A percentile compares a stretch with the other conserved stretches of the same genome.
These are phyloP conservation scores for Penicillium bovifimosum DNA, from an alignment of 495 filamentous ascomycete species.

Conservation along the genomic window DNA sequence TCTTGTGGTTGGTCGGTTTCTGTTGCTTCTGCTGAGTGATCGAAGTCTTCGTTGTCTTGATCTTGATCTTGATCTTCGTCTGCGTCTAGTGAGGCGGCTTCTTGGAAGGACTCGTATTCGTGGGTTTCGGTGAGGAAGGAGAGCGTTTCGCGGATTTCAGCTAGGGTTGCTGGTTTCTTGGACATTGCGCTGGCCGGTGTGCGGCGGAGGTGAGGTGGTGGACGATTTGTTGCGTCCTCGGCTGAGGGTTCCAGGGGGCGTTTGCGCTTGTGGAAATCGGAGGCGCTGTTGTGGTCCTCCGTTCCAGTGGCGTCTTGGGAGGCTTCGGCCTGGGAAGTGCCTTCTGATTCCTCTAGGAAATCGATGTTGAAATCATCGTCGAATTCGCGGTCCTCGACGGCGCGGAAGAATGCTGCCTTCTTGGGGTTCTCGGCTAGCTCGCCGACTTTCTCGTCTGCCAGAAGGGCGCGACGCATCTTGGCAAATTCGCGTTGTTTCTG, in stretches of 20 bases:
- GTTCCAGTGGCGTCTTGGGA: slow-evolving; percentile 34
- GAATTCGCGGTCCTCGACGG: slow-evolving; percentile 76
- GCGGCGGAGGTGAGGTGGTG: slow-evolving; percentile 59
- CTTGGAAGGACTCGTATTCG: slow-evolving; percentile 49
- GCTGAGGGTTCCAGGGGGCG: slow-evolving; percentile 42
- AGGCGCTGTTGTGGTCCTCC: slow-evolving; percentile 25
- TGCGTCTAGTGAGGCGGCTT: slow-evolving; percentile 36
- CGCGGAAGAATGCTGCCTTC: slow-evolving; percentile 79
- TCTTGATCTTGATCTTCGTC: slow-evolving; percentile 33
- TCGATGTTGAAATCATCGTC: slow-evolving; percentile 77
- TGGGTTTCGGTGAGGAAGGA: slow-evolving; percentile 77
- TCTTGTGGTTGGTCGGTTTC: slow-evolving; percentile 19
- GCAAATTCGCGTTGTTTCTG: slow-evolving; percentile 84
- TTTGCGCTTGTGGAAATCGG: slow-evolving; percentile 49
- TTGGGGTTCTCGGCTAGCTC: slow-evolving; percentile 89
- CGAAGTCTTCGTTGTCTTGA: slow-evolving; percentile 25
- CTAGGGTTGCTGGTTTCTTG: slow-evolving; percentile 62
- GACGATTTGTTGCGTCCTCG: slow-evolving; percentile 47
- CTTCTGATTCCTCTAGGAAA: slow-evolving; percentile 56
- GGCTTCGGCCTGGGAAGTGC: slow-evolving; percentile 36
- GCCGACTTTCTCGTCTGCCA: slow-evolving; percentile 85
- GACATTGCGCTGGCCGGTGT: slow-evolving; percentile 49
- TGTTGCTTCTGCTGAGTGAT: no score
- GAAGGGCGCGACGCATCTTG: slow-evolving; percentile 82
- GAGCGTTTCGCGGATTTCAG: slow-evolving; percentile 72